These are phyloP conservation scores for Anastatica hierochuntica DNA, from an alignment of 345 rosid species.

Conservation along the genomic window DNA sequence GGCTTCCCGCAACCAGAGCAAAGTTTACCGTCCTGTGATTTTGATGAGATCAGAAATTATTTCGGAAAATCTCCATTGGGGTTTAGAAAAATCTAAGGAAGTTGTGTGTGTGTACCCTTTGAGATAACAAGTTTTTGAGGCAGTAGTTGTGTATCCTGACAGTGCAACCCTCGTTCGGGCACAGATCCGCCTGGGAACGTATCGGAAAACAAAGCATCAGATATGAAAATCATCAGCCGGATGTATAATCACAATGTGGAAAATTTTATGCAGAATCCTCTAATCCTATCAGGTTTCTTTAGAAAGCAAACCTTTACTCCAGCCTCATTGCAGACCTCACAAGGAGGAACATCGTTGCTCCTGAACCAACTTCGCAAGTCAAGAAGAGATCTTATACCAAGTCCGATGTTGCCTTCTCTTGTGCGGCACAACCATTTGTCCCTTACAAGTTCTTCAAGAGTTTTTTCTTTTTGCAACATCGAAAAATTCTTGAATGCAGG, in stretches of 20 bases:
- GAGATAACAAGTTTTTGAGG: slow-evolving; percentile 44
- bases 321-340: slow-evolving; percentile 89
- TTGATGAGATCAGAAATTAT: neutral
- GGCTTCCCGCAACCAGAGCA: slow-evolving; percentile 60
- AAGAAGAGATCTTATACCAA: slow-evolving; percentile 75
- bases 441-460: slow-evolving; percentile 53
- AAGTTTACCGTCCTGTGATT: slow-evolving; percentile 38
- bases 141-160: slow-evolving; percentile 73
- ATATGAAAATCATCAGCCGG: neutral
- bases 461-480: slow-evolving; percentile 73
- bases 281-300: neutral
- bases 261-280: no score
- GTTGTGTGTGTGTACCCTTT: slow-evolving; percentile 36
- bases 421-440: slow-evolving; percentile 70
- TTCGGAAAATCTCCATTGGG: no score
- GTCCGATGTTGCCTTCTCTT: slow-evolving; percentile 54
- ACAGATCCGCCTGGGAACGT: slow-evolving; percentile 57
- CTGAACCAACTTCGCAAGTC: slow-evolving; percentile 82
- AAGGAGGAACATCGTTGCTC: slow-evolving; percentile 57
- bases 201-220: no score
- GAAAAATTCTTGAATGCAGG: slow-evolving; percentile 73
- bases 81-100: neutral
- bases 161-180: slow-evolving; percentile 52
- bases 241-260: no score
- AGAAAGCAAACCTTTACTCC: slow-evolving; percentile 66